Evolutionary conservation across 225 moss, liverwort and hornwort species (phyloP).

Genomic region (Straminergon stramineum): DNA sequence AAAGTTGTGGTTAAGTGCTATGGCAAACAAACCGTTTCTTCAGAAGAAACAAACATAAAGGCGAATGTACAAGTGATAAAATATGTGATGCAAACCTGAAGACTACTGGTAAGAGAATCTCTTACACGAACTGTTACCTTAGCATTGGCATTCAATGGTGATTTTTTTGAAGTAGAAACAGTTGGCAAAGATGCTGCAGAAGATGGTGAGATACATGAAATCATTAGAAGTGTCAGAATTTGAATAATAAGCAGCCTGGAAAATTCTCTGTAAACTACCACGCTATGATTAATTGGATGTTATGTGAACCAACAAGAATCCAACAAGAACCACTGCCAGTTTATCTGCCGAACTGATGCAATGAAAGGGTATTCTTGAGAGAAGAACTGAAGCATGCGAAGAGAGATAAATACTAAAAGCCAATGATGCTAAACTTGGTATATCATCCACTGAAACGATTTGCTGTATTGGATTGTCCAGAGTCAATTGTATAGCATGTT

Average conservation of each 20-base stretch:
- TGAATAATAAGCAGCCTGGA: neutral
- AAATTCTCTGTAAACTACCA: neutral
- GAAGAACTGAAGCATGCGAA: neutral
- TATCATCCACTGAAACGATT: neutral
- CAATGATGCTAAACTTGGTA: neutral
- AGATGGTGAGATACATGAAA: conserved; percentile 22
- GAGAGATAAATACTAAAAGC: neutral
- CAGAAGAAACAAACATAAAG: neutral
- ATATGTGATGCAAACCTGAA: neutral
- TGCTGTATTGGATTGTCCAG: neutral
- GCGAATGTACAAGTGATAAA: neutral
- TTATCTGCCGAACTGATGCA: neutral
- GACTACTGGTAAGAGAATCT: neutral
- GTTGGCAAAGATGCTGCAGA: conserved; percentile 53
- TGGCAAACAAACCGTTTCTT: neutral
- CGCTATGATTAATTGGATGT: neutral
- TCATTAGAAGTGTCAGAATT: conserved; percentile 1
- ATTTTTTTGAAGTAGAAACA: conserved; percentile 48
- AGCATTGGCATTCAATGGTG: conserved; percentile 56
- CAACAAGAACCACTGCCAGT: neutral
- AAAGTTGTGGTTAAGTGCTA: neutral
- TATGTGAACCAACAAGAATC: neutral
- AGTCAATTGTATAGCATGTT: neutral
- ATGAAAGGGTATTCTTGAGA: neutral
- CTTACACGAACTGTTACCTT: conserved; percentile 32